Evolutionary conservation across 108 stramenopile species (phyloP).

Genomic region (Nitzschia inconspicua): DNA sequence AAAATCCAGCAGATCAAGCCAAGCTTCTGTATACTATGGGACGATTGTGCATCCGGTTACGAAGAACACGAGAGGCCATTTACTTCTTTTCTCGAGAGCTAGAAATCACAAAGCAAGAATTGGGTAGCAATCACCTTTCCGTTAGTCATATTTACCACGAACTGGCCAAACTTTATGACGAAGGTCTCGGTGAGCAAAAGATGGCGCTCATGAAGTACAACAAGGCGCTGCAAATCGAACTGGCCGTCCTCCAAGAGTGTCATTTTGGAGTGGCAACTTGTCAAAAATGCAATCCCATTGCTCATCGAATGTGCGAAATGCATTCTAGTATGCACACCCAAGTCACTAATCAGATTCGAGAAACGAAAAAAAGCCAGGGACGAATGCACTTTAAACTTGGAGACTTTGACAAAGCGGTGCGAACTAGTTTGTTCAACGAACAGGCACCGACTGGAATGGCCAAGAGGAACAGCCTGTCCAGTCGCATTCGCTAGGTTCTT

Average conservation of each 20-base stretch:
- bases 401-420: conserved; percentile 32
- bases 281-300: conserved; percentile 13
- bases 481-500: conserved; percentile 14
- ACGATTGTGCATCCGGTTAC: conserved; percentile 17
- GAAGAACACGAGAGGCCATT: conserved; percentile 18
- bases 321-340: conserved; percentile 16
- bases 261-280: conserved; percentile 4
- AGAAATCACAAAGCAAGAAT: conserved; percentile 23
- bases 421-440: conserved; percentile 4
- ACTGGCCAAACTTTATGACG: conserved; percentile 30
- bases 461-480: too few relatives aligned
- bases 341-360: conserved; percentile 23
- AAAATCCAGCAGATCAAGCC: conserved; percentile 29
- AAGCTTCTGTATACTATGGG: conserved; percentile 31
- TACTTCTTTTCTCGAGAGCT: conserved; percentile 29
- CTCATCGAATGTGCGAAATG: conserved; percentile 17
- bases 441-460: too few relatives aligned
- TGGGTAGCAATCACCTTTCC: conserved; percentile 24
- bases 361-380: conserved; percentile 29
- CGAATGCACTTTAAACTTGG: conserved; percentile 38
- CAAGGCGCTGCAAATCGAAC: conserved; percentile 30
- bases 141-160: conserved; percentile 28
- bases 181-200: conserved; percentile 25
- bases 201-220: conserved; percentile 24
- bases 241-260: conserved; percentile 23